phyloP scores from a whole-genome alignment of 768 basidiomycete genomes.

The Suillus tomentosus region DNA sequence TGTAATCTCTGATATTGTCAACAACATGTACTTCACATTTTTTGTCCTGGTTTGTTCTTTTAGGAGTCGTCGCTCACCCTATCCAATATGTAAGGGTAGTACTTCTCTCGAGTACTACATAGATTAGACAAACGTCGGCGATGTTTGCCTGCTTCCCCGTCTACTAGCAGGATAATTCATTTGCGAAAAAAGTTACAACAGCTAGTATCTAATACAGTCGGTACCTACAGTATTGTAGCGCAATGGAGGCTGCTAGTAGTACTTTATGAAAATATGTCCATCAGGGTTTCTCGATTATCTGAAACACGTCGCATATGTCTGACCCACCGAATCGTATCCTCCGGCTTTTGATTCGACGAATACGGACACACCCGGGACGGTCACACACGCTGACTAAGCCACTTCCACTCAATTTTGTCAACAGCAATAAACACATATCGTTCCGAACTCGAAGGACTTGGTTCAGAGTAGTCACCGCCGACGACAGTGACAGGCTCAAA shows the following conservation, averaged over 20 bases:
- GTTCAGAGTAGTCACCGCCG: conserved; percentile 13
- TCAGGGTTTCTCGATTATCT: background rate
- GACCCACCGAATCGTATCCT: too few species aligned
- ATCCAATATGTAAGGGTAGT: background rate
- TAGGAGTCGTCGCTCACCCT: background rate
- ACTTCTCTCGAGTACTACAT: background rate
- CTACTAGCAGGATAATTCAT: background rate
- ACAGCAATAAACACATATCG: conserved; percentile 2
- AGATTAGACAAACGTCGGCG: background rate
- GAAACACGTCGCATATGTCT: background rate
- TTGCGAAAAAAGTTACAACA: background rate
- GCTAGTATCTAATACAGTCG: background rate
- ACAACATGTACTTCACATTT: too few species aligned
- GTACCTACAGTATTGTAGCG: background rate
- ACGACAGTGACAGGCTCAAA: conserved; percentile 20
- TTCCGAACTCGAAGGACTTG: background rate
- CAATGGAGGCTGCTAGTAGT: background rate
- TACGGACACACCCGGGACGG: background rate
- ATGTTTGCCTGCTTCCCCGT: background rate
- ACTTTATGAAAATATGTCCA: background rate
- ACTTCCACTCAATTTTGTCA: background rate
- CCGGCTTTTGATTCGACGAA: too few species aligned
- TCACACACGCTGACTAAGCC: conserved; percentile 1
- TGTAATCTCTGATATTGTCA: background rate
- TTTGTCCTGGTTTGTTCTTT: background rate